Base-by-base conservation (phyloP, 805 yeast genomes). In the Lipomyces spencermartinsiae region DNA sequence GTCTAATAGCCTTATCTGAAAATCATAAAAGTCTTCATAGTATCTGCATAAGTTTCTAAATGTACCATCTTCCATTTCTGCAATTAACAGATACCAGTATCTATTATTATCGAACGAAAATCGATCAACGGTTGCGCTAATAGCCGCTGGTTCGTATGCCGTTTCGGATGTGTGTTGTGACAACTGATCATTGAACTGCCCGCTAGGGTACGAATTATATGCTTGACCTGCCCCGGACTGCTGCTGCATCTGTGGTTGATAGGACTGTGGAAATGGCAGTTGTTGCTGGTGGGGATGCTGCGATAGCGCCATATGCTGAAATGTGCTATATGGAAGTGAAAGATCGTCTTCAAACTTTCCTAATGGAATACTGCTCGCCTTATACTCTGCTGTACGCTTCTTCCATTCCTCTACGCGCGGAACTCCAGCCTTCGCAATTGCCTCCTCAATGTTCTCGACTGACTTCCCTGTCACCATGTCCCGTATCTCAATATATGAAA, bases 391-490 rank as follows among this genome's bases (percentile, higher is more conserved):
- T 35, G 95, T 92, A 72, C 87, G 87, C 63, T 85, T 86, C 79
- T 95, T 95, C 99, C 99, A 95, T 76, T 93, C 95, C 71, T 93
- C 97, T 19, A 95, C 97, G 0, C 93, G 88, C 16, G 99, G 99
- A 70, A 95, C 84, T 63, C 86, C 86, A 57, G 91, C 92, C 37
- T 81, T 80, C 61, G 83, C 80, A 55, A 95, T 89, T 58, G 88
- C 89, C 54, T 83, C 87, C 72, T 78, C 74, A 51, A 87, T 83
- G 62, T 86, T 82, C 73, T 87, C 84, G 61, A 90, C 82, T 64
- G 89, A 83, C 73, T 83, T 81, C 64, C 89, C 86, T 1, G 91
- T 83, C 31, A 87, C 82, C 67, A 93, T 84, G 78, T 95, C 97
- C 54, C 94, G 87, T 49, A 94, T 85, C 75, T 92, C 91, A 31